Evolutionary conservation across 78 protist species (phyloP), one percentile per base, ranked within the genome.

Genomic region (Polysphondylium violaceum): DNA sequence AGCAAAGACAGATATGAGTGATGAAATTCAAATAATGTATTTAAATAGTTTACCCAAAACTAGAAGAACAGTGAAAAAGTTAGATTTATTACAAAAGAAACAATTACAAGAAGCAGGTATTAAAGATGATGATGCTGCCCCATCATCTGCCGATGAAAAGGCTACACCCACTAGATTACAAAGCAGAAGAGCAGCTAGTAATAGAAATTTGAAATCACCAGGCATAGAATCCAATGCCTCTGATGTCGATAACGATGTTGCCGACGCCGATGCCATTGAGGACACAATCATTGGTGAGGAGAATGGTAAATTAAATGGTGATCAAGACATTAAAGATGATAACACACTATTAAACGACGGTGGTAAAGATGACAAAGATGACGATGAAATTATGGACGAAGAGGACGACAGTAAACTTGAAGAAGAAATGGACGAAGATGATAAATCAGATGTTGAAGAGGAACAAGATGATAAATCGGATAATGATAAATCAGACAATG

Each of bases 31-130:
- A 2, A 65, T 65, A 58, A 65, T 65, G 55, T 67, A 53, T 50
- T 65, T 78, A n/a, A 40, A 63, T 76, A 76, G 61, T 76, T 47
- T 81, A 68, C 89, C 89, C 65, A 81, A 81, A 73, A 81, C 89
- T 40, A 81, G 89, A 68, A 81, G 89, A 41, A 63, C 73, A 0
- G 17, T 50, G 5, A 81, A 53, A 29, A 81, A 65, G 41, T 31
- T 78, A 41, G 88, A 78, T 31, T 44, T 17, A 21, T 25, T 81
- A 16, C 74, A 78, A 50, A 78, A 65, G 65, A 78, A 78, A 51
- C 76, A 44, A 23, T 50, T 78, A 36, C 75, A 65, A 36, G 76
- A 63, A 16, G 74, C 72, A 17, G 65, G 74, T 64, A n/a, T 67
- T 5, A 51, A 27, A 0, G 87, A 76, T 36, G 74, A 43, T 36